phyloP scores from a whole-genome alignment of 805 yeast genomes.

The Candida mattraensis region DNA sequence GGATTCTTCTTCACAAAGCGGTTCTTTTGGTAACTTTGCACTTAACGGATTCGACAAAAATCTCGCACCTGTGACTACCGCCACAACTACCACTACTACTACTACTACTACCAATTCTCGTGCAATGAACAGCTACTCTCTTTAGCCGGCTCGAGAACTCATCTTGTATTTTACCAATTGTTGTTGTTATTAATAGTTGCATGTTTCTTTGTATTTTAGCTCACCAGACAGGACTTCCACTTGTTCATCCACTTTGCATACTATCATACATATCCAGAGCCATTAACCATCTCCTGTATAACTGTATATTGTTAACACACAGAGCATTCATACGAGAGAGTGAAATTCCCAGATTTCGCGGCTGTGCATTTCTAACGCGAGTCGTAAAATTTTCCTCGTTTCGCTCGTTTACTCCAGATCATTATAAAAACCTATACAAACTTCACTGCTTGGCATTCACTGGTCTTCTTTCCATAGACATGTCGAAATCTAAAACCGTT shows the following conservation, averaged over 20 bases:
- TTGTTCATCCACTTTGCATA: too few species aligned
- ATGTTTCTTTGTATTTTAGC: constrained; percentile 23
- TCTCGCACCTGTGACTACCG: constrained; percentile 12
- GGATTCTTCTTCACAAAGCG: constrained; percentile 2
- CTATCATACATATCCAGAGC: too few species aligned
- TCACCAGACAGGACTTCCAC: too few species aligned
- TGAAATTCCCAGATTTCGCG: too few species aligned
- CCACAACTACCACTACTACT: constrained; percentile 10
- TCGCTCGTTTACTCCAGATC: constrained; percentile 3
- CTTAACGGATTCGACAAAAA: too few species aligned
- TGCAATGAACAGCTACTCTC: constrained; percentile 6
- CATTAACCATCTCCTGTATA: too few species aligned
- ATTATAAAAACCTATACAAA: neutral
- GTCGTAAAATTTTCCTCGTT: constrained; percentile 7
- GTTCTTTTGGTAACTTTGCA: neutral
- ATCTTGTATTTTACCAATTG: constrained; percentile 16
- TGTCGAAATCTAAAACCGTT: too few species aligned
- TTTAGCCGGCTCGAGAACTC: constrained; percentile 6
- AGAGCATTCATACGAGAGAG: too few species aligned
- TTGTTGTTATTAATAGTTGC: constrained; percentile 16
- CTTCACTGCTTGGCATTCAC: constrained; percentile 3
- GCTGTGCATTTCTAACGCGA: too few species aligned
- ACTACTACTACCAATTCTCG: neutral
- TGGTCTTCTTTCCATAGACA: too few species aligned
- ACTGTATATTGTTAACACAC: too few species aligned